Evolutionary conservation across 495 filamentous ascomycete species (phyloP).

Genomic region (Penicillium atrosanguineum): DNA sequence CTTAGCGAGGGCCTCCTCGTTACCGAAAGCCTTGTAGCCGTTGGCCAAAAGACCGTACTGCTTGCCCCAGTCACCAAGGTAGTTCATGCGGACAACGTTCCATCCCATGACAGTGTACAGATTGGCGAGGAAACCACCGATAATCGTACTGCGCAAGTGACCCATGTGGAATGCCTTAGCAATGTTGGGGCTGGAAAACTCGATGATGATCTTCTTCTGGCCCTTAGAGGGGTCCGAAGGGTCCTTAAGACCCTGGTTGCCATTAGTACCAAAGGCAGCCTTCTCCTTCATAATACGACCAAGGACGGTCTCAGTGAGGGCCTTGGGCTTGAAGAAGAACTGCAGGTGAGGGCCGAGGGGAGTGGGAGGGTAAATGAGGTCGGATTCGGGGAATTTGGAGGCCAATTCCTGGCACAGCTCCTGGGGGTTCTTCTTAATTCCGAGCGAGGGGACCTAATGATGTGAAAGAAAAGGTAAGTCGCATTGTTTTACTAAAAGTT

Average conservation of each 20-base stretch:
- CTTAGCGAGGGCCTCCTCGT: conserved; percentile 55
- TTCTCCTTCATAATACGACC: conserved; percentile 61
- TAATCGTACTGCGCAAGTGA: conserved; percentile 73
- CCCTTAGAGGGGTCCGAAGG: conserved; percentile 67
- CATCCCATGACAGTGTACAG: conserved; percentile 68
- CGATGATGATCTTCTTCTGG: conserved; percentile 64
- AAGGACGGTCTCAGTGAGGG: conserved; percentile 60
- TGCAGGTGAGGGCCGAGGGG: conserved; percentile 65
- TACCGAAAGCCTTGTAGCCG: conserved; percentile 63
- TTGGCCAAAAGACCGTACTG: conserved; percentile 70
- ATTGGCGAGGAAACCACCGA: conserved; percentile 70
- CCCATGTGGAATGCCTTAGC: conserved; percentile 70
- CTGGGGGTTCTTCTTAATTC: conserved; percentile 77
- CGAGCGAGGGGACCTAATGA: conserved; percentile 62
- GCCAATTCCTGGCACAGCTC: conserved; percentile 70
- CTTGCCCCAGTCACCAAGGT: conserved; percentile 76
- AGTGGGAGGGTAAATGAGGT: conserved; percentile 68
- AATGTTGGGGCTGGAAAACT: conserved; percentile 78
- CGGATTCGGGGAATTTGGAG: conserved; percentile 74
- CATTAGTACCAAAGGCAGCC: conserved; percentile 63
- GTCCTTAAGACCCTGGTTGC: conserved; percentile 63
- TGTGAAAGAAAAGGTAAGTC: background rate
- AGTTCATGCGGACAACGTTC: conserved; percentile 71
- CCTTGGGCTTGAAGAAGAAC: conserved; percentile 72
- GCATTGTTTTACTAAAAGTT: background rate